These are phyloP conservation scores for Diplodia seriata DNA, from an alignment of 2,329 filamentous ascomycete species.

Conservation along the genomic window DNA sequence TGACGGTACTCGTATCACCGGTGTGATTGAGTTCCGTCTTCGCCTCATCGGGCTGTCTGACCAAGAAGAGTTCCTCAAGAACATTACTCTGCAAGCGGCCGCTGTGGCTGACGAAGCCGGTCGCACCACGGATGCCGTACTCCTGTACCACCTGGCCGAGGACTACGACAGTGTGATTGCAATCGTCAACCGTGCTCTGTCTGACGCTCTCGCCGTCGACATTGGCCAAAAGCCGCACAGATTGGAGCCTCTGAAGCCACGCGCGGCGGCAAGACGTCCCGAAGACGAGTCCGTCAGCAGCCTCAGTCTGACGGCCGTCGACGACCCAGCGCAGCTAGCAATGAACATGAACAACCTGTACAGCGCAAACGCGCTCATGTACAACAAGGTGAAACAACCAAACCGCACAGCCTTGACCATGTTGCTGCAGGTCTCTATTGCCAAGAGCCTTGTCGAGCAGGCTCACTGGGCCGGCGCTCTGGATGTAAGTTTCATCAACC, in stretches of 20 bases:
- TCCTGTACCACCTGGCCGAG: constrained; percentile 91
- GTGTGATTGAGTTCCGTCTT: constrained; percentile 85
- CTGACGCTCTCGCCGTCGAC: constrained; percentile 86
- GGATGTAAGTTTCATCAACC: constrained; percentile 61
- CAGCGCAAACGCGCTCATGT: constrained; percentile 65
- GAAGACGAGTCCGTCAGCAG: constrained; percentile 53
- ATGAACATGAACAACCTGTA: constrained; percentile 69
- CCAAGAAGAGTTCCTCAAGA: constrained; percentile 83
- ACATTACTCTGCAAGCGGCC: constrained; percentile 92
- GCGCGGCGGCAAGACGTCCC: constrained; percentile 48
- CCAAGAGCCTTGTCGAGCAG: constrained; percentile 65
- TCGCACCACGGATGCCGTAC: constrained; percentile 88
- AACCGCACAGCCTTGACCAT: constrained; percentile 67
- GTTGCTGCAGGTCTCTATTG: constrained; percentile 66
- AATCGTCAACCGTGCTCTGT: constrained; percentile 88
- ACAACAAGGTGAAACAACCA: constrained; percentile 62
- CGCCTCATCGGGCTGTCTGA: constrained; percentile 79
- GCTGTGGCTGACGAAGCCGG: constrained; percentile 94
- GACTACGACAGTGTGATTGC: constrained; percentile 94
- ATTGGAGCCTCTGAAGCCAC: constrained; percentile 79
- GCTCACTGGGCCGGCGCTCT: constrained; percentile 67
- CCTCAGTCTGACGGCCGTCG: constrained; percentile 71
- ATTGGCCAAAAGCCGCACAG: constrained; percentile 81
- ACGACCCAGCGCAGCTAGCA: constrained; percentile 70
- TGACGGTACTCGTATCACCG: constrained; percentile 84